A percentile compares a stretch with the other conserved stretches of the same genome.
phyloP scores from a whole-genome alignment of 108 stramenopile species.

The Pelagomonas calceolata region DNA sequence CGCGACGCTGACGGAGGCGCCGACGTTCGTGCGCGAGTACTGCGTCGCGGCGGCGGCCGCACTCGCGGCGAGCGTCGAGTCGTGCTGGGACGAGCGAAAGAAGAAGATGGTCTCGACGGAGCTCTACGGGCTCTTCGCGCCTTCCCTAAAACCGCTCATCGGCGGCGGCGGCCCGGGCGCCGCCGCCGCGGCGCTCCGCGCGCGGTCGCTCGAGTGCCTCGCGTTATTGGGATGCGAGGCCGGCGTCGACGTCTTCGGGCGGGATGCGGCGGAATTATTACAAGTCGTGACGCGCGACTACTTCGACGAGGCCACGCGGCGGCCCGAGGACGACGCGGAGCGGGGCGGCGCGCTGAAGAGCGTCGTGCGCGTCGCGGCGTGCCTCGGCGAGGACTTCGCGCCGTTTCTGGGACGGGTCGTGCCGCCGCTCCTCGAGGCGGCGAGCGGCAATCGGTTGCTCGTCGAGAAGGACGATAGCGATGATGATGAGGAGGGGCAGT shows the following conservation, averaged over 20 bases:
- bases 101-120: too few species aligned
- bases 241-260: not conserved
- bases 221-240: not conserved
- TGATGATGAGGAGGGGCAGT: not conserved
- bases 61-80: not conserved
- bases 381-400: not conserved
- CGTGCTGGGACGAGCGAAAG: too few species aligned
- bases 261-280: not conserved
- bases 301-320: not conserved
- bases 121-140: not conserved
- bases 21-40: not conserved
- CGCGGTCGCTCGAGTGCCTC: not conserved
- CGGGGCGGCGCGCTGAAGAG: not conserved
- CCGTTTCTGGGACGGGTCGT: not conserved
- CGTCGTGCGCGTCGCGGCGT: not conserved
- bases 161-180: not conserved
- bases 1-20: not conserved
- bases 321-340: constrained; percentile 2
- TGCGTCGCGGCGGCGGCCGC: not conserved
- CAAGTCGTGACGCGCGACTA: not conserved
- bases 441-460: not conserved
- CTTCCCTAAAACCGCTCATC: not conserved
- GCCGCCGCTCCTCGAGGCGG: not conserved
- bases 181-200: not conserved
- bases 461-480: not conserved